Conservation (phyloP, 306 rosid species). For the Cicer chorassanicum region DNA sequence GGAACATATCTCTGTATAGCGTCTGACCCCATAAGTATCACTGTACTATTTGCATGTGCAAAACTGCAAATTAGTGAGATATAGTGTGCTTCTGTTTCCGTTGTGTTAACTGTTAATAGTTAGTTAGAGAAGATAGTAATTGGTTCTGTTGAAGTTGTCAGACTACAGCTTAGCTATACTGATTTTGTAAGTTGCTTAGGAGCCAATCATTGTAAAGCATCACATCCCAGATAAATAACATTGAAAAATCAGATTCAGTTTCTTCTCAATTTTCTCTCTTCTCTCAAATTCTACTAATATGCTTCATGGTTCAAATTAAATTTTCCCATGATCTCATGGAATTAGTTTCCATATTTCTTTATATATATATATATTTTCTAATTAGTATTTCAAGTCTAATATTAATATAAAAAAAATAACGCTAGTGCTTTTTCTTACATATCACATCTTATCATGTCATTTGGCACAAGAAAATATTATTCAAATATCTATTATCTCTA, state of each 20-base stretch:
- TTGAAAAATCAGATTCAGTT: not conserved
- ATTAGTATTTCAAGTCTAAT: no score
- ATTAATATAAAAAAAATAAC: no score
- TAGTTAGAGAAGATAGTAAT: not conserved
- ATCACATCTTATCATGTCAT: no score
- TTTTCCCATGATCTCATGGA: not conserved
- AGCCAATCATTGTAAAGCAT: not conserved
- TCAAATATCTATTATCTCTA: no score
- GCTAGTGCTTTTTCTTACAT: no score
- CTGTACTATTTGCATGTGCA: not conserved
- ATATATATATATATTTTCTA: no score
- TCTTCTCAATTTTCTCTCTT: not conserved
- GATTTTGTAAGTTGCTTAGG: not conserved
- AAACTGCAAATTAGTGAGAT: not conserved
- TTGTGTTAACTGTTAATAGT: not conserved
- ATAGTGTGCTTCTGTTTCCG: slow-evolving; percentile 7
- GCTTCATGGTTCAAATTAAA: not conserved
- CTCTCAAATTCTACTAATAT: not conserved
- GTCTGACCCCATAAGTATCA: not conserved
- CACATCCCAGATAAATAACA: not conserved
- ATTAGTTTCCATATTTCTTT: not conserved
- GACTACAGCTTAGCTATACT: not conserved
- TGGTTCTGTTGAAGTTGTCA: slow-evolving; percentile 1
- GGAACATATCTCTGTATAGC: not conserved
- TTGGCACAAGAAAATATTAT: no score